These are phyloP conservation scores for Fusarium torulosum DNA, from an alignment of 2,329 filamentous ascomycete genomes.

Conservation along the genomic window DNA sequence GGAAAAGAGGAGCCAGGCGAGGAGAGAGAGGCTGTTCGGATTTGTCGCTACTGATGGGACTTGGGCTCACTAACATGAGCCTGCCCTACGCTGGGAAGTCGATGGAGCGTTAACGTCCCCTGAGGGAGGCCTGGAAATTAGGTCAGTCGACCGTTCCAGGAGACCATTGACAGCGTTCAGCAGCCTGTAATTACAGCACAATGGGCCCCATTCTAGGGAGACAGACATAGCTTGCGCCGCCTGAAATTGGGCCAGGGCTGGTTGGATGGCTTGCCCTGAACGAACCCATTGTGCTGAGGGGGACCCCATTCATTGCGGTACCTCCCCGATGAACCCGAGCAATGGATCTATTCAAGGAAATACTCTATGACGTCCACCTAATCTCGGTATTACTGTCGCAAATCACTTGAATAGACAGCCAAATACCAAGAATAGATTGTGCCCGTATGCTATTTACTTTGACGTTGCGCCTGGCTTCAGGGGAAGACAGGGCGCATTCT, in stretches of 20 bases:
- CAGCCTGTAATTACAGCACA: slow-evolving; percentile 28
- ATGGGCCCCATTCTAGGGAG: slow-evolving; percentile 7
- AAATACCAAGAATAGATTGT: slow-evolving; percentile 10
- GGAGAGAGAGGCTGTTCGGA: slow-evolving; percentile 54
- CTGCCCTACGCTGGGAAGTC: slow-evolving; percentile 22
- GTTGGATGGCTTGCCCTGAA: slow-evolving; percentile 41
- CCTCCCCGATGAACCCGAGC: slow-evolving; percentile 33
- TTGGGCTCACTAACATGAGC: slow-evolving; percentile 48
- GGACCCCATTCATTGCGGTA: slow-evolving; percentile 38
- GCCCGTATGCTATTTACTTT: slow-evolving; percentile 1
- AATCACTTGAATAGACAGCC: slow-evolving; percentile 11
- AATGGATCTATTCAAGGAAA: slow-evolving; percentile 23
- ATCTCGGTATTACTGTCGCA: slow-evolving; percentile 20
- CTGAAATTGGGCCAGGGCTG: slow-evolving; percentile 41
- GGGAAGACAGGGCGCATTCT: slow-evolving; percentile 39
- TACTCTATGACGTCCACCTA: slow-evolving; percentile 21
- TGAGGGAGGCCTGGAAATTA: slow-evolving; percentile 21
- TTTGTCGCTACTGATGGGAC: slow-evolving; percentile 53
- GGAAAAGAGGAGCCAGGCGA: slow-evolving; percentile 59
- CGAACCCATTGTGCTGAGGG: slow-evolving; percentile 31
- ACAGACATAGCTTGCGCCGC: slow-evolving; percentile 13
- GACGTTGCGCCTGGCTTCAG: slow-evolving; percentile 24
- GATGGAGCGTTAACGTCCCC: slow-evolving; percentile 22
- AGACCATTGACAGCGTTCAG: neutral
- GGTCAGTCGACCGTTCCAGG: slow-evolving; percentile 14